Percentiles rank a stretch among this genome's conserved stretches.
phyloP scores from a whole-genome alignment of 208 protist genomes.

The Leishmania braziliensis region DNA sequence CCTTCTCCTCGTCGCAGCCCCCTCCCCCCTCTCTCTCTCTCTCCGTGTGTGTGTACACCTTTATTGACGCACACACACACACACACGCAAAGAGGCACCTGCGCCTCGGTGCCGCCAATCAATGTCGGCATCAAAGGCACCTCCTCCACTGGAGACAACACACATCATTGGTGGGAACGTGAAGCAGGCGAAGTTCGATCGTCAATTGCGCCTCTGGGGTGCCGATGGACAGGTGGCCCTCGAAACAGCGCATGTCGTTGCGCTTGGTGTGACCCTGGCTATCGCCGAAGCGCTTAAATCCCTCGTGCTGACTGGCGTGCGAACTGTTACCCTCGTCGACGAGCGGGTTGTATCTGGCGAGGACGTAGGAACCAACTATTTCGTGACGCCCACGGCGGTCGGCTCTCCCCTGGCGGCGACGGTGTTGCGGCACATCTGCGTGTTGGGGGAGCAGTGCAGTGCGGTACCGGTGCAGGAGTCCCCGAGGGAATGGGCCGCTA shows the following conservation, averaged over 20 bases:
- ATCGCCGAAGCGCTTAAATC: slow-evolving; percentile 97
- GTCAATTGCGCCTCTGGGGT: slow-evolving; percentile 95
- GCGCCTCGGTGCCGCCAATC: not conserved
- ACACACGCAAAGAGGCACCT: not conserved
- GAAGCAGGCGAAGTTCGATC: slow-evolving; percentile 82
- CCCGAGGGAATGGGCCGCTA: slow-evolving; percentile 42
- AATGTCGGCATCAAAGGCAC: not conserved
- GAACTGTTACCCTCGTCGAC: slow-evolving; percentile 95
- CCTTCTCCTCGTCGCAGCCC: not conserved
- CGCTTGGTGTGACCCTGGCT: slow-evolving; percentile 91
- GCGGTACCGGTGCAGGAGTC: slow-evolving; percentile 31
- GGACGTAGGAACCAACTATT: slow-evolving; percentile 97
- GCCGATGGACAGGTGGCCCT: slow-evolving; percentile 91
- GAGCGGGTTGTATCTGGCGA: slow-evolving; percentile 60
- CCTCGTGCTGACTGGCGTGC: slow-evolving; percentile 94
- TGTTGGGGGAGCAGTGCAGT: slow-evolving; percentile 87
- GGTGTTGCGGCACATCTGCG: slow-evolving; percentile 69
- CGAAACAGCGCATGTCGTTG: slow-evolving; percentile 81
- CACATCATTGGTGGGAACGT: slow-evolving; percentile 32
- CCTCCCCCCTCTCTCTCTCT: not conserved
- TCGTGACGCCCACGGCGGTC: slow-evolving; percentile 56
- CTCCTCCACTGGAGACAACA: not conserved
- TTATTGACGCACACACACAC: not conserved
- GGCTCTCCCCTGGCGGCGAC: slow-evolving; percentile 71
- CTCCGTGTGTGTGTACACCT: not conserved